Conservation (phyloP, 2,329 filamentous ascomycete genomes). For the Colletotrichum spinosum region DNA sequence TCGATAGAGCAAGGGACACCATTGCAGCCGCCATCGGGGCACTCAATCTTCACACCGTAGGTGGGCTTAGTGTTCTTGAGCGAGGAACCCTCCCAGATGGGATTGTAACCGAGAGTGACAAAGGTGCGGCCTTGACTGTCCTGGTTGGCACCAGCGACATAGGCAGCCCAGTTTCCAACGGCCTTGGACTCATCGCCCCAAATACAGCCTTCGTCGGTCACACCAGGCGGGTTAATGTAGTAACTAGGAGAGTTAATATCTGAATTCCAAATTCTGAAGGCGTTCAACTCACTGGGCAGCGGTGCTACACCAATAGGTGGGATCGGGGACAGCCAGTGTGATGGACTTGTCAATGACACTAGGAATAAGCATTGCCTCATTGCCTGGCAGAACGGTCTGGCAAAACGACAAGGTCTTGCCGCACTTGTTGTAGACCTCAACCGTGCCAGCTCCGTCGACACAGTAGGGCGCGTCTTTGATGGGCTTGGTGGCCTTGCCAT, state of each 20-base stretch:
- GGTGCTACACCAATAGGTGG: conserved; percentile 77
- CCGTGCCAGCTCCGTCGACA: conserved; percentile 73
- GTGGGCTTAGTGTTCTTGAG: conserved; percentile 69
- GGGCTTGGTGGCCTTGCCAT: conserved; percentile 75
- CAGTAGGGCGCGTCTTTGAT: conserved; percentile 78
- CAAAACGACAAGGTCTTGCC: conserved; percentile 75
- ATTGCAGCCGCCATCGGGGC: conserved; percentile 73
- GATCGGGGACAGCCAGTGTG: conserved; percentile 77
- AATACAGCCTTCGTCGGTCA: conserved; percentile 72
- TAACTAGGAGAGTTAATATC: conserved; percentile 59
- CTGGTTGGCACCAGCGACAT: conserved; percentile 81
- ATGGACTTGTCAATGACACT: conserved; percentile 70
- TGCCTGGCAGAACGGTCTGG: conserved; percentile 82
- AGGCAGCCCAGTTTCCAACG: conserved; percentile 82
- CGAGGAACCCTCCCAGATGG: conserved; percentile 71
- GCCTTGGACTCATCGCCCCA: conserved; percentile 75
- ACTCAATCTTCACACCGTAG: conserved; percentile 78
- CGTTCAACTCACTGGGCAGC: conserved; percentile 75
- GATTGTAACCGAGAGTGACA: conserved; percentile 83
- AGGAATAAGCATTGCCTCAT: conserved; percentile 86
- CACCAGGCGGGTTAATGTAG: conserved; percentile 83
- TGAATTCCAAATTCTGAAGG: background rate
- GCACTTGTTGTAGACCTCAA: conserved; percentile 75
- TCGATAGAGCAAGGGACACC: conserved; percentile 82
- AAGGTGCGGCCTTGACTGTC: conserved; percentile 74